These are phyloP conservation scores for Diaporthe amygdali DNA, from an alignment of 2,329 filamentous ascomycete genomes.

Conservation along the genomic window DNA sequence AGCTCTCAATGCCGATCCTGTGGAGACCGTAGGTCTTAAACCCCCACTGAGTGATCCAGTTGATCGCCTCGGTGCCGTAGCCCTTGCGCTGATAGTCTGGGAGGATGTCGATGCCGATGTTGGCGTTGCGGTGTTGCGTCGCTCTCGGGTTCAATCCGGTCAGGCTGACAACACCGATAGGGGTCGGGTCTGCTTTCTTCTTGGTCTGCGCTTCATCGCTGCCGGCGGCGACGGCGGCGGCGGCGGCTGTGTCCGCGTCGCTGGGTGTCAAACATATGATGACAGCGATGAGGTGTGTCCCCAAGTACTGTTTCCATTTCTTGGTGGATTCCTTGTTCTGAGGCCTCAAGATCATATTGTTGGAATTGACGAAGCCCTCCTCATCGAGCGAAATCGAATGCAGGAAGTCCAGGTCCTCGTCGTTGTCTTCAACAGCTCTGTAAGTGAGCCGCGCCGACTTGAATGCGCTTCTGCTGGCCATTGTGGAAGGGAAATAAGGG, in stretches of 20 bases:
- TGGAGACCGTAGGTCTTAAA: constrained; percentile 42
- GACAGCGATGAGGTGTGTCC: constrained; percentile 11
- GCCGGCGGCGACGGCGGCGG: background rate
- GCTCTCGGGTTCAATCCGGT: background rate
- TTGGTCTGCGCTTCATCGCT: background rate
- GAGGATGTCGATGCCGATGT: constrained; percentile 39
- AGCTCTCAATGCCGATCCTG: constrained; percentile 38
- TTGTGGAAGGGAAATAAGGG: background rate
- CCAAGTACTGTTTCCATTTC: constrained; percentile 14
- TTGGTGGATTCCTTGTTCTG: constrained; percentile 16
- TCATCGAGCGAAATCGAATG: constrained; percentile 17
- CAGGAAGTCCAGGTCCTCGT: constrained; percentile 19
- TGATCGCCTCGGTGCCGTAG: constrained; percentile 44
- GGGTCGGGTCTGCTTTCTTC: background rate
- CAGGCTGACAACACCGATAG: constrained; percentile 15
- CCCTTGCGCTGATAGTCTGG: constrained; percentile 36
- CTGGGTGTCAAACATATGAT: constrained; percentile 15
- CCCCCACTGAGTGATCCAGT: constrained; percentile 41
- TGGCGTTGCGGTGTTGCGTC: constrained; percentile 47
- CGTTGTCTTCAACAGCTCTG: constrained; percentile 21
- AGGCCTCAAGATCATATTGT: constrained; percentile 1
- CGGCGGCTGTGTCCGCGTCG: background rate
- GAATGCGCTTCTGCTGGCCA: background rate
- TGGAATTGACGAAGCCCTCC: constrained; percentile 20
- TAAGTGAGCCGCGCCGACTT: constrained; percentile 19